A percentile compares a stretch with the other conserved stretches of the same genome.
Evolutionary conservation across 176 grass and related monocot genomes (phyloP).

Genomic region (Juncus effusus): DNA sequence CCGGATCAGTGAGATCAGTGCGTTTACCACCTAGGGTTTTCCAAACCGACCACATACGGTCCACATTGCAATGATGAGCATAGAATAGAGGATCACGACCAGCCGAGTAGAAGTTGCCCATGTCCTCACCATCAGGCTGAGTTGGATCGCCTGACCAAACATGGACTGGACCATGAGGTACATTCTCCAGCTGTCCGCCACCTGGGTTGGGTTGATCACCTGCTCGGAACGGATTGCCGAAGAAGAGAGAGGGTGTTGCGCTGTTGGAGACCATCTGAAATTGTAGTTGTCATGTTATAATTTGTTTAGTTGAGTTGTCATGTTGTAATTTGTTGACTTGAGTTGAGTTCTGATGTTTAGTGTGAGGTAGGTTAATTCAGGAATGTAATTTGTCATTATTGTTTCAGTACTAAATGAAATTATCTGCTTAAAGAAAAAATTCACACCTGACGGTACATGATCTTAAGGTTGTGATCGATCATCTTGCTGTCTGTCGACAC

Average conservation of each 20-base stretch:
- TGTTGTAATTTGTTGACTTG: neutral
- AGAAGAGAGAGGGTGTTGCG: slow-evolving; percentile 29
- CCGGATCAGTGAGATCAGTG: slow-evolving; percentile 26
- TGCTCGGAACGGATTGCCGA: slow-evolving; percentile 39
- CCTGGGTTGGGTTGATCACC: slow-evolving; percentile 30
- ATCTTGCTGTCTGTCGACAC: slow-evolving; percentile 11
- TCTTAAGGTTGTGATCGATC: slow-evolving; percentile 37
- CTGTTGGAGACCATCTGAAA: slow-evolving; percentile 32
- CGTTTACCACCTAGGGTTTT: slow-evolving; percentile 30
- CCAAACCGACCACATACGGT: slow-evolving; percentile 61
- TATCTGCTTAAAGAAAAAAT: neutral
- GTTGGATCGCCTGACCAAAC: slow-evolving; percentile 32
- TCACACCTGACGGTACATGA: slow-evolving; percentile 46
- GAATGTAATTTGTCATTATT: neutral
- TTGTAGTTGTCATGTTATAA: neutral
- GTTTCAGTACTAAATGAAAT: neutral
- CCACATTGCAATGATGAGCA: slow-evolving; percentile 52
- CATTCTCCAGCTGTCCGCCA: slow-evolving; percentile 26
- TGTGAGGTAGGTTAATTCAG: neutral
- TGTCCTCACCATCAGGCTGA: slow-evolving; percentile 30
- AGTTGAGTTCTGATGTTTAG: neutral
- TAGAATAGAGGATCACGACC: slow-evolving; percentile 51
- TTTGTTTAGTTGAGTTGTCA: neutral
- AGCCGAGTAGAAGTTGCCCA: slow-evolving; percentile 53
- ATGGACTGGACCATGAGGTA: slow-evolving; percentile 41